Base-by-base conservation (phyloP, 106 monocot genomes). In the Phalaenopsis aphrodite region DNA sequence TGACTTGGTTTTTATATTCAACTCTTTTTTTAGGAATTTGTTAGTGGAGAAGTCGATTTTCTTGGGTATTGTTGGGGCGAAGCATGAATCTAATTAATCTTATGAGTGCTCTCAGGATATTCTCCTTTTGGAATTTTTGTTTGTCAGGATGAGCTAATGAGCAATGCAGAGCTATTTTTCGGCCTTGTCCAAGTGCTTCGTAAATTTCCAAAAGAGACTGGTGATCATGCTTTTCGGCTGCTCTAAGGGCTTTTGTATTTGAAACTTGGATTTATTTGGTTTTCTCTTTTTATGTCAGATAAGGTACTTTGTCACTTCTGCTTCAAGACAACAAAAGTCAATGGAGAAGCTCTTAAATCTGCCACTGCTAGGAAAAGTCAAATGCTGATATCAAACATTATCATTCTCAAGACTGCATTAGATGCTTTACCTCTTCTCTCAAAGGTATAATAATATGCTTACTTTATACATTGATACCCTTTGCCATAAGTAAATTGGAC, bases 141-240 rank as follows among this genome's bases (percentile, higher is more conserved):
- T 83, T 82, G 78, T 83, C 61, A 99, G 99, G 99, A 93, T 80
- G 99, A 99, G 80, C 68, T 95, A 55, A 91, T 91, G 93, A 90
- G 84, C 83, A 99, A 95, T 49, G 99, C 93, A 82, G 99, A 93
- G 69, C 81, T 99, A 71, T 99, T 95, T 77, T 99, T 99, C 91
- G 99, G 99, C n/a, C 85, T 99, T 48, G 85, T 91, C 16, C 99
- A 99, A 64, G 87, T 88, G 75, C 95, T 99, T 56, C 92, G 94
- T 18, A 99, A 99, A 85, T 99, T 99, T 86, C 99, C 95, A 78
- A 99, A 93, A 87, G 99, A 99, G 86, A 91, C 94, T 38, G 95
- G 99, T 93, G 68, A 67, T 79, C 48, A 42, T 41, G 39, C 41
- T 38, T 39, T n/a, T 41, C 68, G 41, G 49, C 30, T 68, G 9